A percentile compares a stretch with the other conserved stretches of the same genome.
phyloP scores from a whole-genome alignment of 2,329 filamentous ascomycete species.

The Chaetomiaceae sp. region DNA sequence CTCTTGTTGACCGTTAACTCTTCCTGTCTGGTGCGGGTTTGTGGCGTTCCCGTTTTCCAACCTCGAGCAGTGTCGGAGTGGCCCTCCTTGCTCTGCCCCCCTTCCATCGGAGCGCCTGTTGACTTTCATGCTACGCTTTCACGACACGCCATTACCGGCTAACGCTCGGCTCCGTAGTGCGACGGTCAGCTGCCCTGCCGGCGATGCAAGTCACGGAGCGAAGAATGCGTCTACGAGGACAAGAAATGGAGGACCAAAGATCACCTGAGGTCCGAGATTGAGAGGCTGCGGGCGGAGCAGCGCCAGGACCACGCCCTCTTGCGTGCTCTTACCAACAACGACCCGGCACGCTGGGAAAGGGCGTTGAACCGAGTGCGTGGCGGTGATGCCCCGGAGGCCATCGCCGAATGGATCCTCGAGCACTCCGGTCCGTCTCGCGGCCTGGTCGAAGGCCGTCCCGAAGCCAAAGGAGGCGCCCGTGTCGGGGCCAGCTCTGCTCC shows the following conservation, averaged over 20 bases:
- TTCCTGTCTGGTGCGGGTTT: too few relatives aligned
- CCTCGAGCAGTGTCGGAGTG: too few relatives aligned
- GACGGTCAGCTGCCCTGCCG: slow-evolving; percentile 27
- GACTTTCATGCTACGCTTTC: too few relatives aligned
- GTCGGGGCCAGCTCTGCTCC: not conserved
- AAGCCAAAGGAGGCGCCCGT: not conserved
- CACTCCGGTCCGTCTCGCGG: not conserved
- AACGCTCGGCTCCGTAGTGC: slow-evolving; percentile 18
- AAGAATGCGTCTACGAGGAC: slow-evolving; percentile 28
- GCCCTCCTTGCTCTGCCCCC: not conserved
- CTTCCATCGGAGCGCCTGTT: too few relatives aligned
- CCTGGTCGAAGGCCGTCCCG: not conserved
- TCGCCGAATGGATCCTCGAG: slow-evolving; percentile 24
- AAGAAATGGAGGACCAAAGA: slow-evolving; percentile 29
- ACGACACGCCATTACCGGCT: not conserved
- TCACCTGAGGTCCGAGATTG: slow-evolving; percentile 27
- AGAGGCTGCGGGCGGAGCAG: slow-evolving; percentile 24
- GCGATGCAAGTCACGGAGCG: slow-evolving; percentile 24
- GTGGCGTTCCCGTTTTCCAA: not conserved
- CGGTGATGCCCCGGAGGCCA: slow-evolving; percentile 23
- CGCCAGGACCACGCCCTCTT: slow-evolving; percentile 25
- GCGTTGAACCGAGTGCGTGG: slow-evolving; percentile 20
- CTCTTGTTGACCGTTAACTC: not conserved
- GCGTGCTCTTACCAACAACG: slow-evolving; percentile 22
- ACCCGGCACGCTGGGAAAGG: slow-evolving; percentile 21